These are phyloP conservation scores for Macrophomina tecta DNA, from an alignment of 2,329 filamentous ascomycete species.

Conservation along the genomic window DNA sequence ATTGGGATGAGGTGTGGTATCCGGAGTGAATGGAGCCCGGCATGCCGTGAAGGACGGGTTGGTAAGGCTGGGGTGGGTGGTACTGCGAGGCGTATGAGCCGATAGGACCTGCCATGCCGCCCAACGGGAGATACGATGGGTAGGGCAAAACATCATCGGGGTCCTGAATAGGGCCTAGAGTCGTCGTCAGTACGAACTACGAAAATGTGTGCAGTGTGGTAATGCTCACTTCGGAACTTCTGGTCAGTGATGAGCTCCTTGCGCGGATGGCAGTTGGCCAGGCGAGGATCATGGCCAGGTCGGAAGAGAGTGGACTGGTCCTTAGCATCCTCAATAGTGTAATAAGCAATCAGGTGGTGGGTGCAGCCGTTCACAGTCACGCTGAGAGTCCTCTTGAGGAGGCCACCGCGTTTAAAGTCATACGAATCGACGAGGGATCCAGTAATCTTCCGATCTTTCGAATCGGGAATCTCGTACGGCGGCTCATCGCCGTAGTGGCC, in stretches of 20 bases:
- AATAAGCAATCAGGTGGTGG: slow-evolving; percentile 90
- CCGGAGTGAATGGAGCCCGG: background rate
- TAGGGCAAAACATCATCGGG: slow-evolving; percentile 26
- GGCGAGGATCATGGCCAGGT: slow-evolving; percentile 19
- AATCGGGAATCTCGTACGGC: slow-evolving; percentile 43
- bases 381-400: slow-evolving; percentile 94
- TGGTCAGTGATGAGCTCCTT: slow-evolving; percentile 27
- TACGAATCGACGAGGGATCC: slow-evolving; percentile 91
- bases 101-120: background rate
- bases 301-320: slow-evolving; percentile 21
- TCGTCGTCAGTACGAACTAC: background rate
- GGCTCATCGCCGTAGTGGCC: slow-evolving; percentile 16
- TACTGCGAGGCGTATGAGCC: slow-evolving; percentile 17
- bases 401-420: slow-evolving; percentile 78
- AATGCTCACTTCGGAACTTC: slow-evolving; percentile 26
- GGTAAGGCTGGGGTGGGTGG: slow-evolving; percentile 13
- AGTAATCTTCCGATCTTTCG: slow-evolving; percentile 65
- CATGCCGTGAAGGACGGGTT: slow-evolving; percentile 13
- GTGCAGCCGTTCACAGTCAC: slow-evolving; percentile 74
- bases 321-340: slow-evolving; percentile 78
- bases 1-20: slow-evolving; percentile 21
- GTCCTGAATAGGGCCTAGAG: slow-evolving; percentile 21
- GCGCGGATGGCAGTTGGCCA: slow-evolving; percentile 24
- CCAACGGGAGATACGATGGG: background rate
- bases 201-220: background rate